Evolutionary conservation across 371 early-diverging fungal genomes (phyloP), one percentile per base, ranked within the genome.

Genomic region (Mucor racemosus): DNA sequence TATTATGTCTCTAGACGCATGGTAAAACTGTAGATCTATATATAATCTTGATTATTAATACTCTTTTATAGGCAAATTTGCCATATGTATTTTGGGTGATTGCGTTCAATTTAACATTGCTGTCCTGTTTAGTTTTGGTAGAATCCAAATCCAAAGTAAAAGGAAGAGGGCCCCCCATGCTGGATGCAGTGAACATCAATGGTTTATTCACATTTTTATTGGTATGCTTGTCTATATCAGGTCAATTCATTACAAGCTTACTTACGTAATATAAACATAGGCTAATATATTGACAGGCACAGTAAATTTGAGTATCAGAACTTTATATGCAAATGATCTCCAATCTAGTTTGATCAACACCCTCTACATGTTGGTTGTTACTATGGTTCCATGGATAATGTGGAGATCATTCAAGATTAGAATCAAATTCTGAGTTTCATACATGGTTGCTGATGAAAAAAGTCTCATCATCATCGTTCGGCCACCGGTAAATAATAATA

Each of bases 221-320:
- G 62, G 93, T 90, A 59, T 5, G 36, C 17, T 14, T 44, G 21
- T 13, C 14, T 10, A 13, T 53, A 35, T 15, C 26, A 26, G 3
- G 26, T 3, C 26, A 7, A 4, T 17, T 53, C 9, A 8, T 19
- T 17, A 53, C 13, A 40, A 46, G 21, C 6, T 21, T 4, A 53
- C 53, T 56, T 56, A 56, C 57, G 57, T 56, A 36, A 38, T 54
- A 61, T 57, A 31, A 50, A 39, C 7, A 38, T 62, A 56, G 87
- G 96, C 93, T 39, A 97, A 97, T 72, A 44, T 96, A 7, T 67
- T 92, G 53, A 97, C 96, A 9, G 97, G 97, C 2, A 57, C 87
- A 0, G 80, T 94, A 26, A 97, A 97, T 70, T 60, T 96, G 65
- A 73, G 84, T 7, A 74, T 91, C 10, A 74, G 90, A 65, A 95